Conservation (phyloP, 768 basidiomycete species). For the Xerocomus potaroensis region DNA sequence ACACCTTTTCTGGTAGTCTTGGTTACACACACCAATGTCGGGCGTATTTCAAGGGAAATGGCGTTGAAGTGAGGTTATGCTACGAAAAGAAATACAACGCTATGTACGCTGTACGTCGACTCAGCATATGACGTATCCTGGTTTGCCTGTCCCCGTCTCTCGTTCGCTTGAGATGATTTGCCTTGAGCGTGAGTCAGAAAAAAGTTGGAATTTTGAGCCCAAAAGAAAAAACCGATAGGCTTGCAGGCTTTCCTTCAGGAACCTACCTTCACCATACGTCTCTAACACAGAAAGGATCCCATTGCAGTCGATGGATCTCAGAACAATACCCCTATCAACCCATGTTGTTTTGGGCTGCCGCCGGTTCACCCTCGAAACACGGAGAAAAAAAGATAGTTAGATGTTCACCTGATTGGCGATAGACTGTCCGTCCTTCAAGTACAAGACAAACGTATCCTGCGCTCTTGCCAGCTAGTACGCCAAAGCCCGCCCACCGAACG, state of each 20-base stretch:
- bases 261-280: constrained; percentile 16
- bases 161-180: neutral
- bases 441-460: constrained; percentile 15
- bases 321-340: constrained; percentile 11
- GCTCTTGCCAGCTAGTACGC: constrained; percentile 11
- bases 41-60: too few species aligned
- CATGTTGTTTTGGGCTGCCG: too few species aligned
- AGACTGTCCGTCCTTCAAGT: constrained; percentile 21
- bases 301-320: constrained; percentile 17
- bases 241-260: neutral
- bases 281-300: constrained; percentile 13
- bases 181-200: neutral
- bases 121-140: too few species aligned
- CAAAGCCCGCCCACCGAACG: neutral
- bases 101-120: neutral
- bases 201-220: too few species aligned
- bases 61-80: too few species aligned
- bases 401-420: constrained; percentile 5
- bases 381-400: neutral
- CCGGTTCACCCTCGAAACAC: too few species aligned
- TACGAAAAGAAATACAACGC: too few species aligned
- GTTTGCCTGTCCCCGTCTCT: too few species aligned
- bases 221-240: too few species aligned
- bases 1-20: neutral
- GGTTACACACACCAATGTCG: neutral